These are phyloP conservation scores for Blastobotrys chiropterorum DNA, from an alignment of 805 yeast genomes.

Conservation along the genomic window DNA sequence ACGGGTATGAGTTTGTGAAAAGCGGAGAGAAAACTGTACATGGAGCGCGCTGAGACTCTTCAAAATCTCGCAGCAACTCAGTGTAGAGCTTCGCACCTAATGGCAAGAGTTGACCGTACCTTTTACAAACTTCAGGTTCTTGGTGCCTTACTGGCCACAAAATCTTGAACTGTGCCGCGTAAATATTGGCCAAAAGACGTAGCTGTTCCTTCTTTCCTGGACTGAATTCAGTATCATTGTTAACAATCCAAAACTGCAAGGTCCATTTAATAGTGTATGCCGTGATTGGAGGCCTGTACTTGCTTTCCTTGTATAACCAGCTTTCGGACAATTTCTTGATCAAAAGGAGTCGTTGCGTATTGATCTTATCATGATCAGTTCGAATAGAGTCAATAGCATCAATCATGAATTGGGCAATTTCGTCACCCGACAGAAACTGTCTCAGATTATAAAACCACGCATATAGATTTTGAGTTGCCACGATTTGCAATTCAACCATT, in stretches of 20 bases:
- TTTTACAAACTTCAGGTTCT: slow-evolving; percentile 22
- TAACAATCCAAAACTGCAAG: slow-evolving; percentile 21
- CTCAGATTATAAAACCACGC: slow-evolving; percentile 43
- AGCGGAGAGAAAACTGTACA: slow-evolving; percentile 46
- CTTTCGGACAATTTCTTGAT: slow-evolving; percentile 37
- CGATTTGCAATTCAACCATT: slow-evolving; percentile 38
- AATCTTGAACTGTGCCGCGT: slow-evolving; percentile 24
- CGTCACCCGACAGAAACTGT: slow-evolving; percentile 34
- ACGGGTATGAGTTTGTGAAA: slow-evolving; percentile 66
- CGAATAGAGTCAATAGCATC: slow-evolving; percentile 50
- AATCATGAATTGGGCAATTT: slow-evolving; percentile 38
- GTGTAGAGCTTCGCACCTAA: slow-evolving; percentile 25
- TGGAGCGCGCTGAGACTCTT: slow-evolving; percentile 50
- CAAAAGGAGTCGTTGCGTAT: slow-evolving; percentile 54
- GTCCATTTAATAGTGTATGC: slow-evolving; percentile 26
- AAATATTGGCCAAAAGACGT: slow-evolving; percentile 24
- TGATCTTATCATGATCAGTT: slow-evolving; percentile 49
- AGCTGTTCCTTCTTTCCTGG: slow-evolving; percentile 21
- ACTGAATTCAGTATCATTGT: slow-evolving; percentile 14
- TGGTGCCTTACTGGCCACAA: slow-evolving; percentile 26
- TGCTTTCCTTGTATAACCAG: slow-evolving; percentile 21
- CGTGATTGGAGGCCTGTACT: slow-evolving; percentile 22
- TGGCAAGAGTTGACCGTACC: slow-evolving; percentile 29
- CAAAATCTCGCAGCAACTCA: slow-evolving; percentile 21
- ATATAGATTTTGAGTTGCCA: slow-evolving; percentile 55